phyloP scores from a whole-genome alignment of 2,329 filamentous ascomycete species.

The Magnaporthales sp. region DNA sequence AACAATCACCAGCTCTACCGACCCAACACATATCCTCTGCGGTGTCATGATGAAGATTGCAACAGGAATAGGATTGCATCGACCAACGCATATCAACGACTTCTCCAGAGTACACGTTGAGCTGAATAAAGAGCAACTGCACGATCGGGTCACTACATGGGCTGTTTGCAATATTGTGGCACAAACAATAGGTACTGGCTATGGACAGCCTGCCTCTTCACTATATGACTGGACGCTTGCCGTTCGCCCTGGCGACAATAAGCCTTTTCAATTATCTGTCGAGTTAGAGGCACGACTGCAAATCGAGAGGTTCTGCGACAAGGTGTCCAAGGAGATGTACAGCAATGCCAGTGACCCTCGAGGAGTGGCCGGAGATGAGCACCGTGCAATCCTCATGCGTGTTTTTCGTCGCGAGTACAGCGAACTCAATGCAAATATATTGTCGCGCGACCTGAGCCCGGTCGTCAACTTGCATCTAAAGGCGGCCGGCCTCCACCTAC shows the following conservation, averaged over 20 bases:
- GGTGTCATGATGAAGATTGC: slow-evolving; percentile 84
- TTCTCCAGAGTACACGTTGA: slow-evolving; percentile 70
- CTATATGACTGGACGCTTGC: slow-evolving; percentile 68
- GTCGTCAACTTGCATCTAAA: slow-evolving; percentile 59
- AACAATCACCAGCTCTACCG: slow-evolving; percentile 70
- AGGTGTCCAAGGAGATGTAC: slow-evolving; percentile 71
- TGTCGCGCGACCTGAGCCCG: slow-evolving; percentile 48
- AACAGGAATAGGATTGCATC: slow-evolving; percentile 73
- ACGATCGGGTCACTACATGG: slow-evolving; percentile 74
- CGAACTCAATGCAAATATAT: slow-evolving; percentile 52
- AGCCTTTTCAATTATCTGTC: slow-evolving; percentile 47
- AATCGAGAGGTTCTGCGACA: slow-evolving; percentile 69
- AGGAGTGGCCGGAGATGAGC: slow-evolving; percentile 59
- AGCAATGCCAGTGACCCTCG: slow-evolving; percentile 67
- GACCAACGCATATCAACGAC: slow-evolving; percentile 74
- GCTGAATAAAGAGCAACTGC: slow-evolving; percentile 68
- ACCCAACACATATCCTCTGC: slow-evolving; percentile 73
- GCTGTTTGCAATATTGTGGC: slow-evolving; percentile 79
- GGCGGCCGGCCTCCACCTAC: slow-evolving; percentile 66
- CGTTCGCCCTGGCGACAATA: slow-evolving; percentile 49
- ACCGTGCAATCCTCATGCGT: slow-evolving; percentile 57
- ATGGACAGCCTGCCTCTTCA: slow-evolving; percentile 72
- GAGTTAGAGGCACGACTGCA: slow-evolving; percentile 61
- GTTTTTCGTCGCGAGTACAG: slow-evolving; percentile 57
- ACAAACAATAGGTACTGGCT: slow-evolving; percentile 73